phyloP scores from a whole-genome alignment of 331 rosid genomes.

The Pyrus hybrid region DNA sequence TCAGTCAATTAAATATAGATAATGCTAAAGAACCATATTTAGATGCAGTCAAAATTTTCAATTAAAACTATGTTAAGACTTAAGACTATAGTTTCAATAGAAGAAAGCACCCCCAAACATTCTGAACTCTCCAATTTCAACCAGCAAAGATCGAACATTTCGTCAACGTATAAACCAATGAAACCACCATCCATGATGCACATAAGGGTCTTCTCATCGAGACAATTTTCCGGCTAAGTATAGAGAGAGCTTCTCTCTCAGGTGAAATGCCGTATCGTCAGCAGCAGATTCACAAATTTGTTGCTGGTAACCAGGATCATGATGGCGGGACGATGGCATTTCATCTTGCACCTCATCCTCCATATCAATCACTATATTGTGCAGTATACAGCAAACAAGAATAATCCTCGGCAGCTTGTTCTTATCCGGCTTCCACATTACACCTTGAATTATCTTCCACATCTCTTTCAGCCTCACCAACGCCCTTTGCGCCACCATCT shows the following conservation, averaged over 20 bases:
- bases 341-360: conserved; percentile 53
- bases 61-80: neutral
- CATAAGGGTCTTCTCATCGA: neutral
- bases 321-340: conserved; percentile 43
- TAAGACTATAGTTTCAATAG: neutral
- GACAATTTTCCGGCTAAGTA: conserved; percentile 36
- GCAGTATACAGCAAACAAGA: conserved; percentile 79
- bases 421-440: conserved; percentile 90
- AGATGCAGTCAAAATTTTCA: neutral
- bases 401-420: conserved; percentile 70
- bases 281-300: conserved; percentile 51
- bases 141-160: too few species aligned
- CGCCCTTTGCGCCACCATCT: conserved; percentile 71
- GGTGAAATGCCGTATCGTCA: conserved; percentile 27
- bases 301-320: conserved; percentile 59
- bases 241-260: conserved; percentile 58
- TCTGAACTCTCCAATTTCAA: neutral
- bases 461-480: conserved; percentile 65
- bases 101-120: neutral
- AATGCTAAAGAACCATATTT: neutral
- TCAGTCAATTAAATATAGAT: too few species aligned
- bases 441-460: conserved; percentile 80
- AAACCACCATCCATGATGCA: neutral
- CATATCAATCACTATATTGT: conserved; percentile 75
- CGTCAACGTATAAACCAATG: neutral